Evolutionary conservation across 2,329 filamentous ascomycete species (phyloP), one percentile per base, ranked within the genome.

Genomic region (Penicillium concentricum): DNA sequence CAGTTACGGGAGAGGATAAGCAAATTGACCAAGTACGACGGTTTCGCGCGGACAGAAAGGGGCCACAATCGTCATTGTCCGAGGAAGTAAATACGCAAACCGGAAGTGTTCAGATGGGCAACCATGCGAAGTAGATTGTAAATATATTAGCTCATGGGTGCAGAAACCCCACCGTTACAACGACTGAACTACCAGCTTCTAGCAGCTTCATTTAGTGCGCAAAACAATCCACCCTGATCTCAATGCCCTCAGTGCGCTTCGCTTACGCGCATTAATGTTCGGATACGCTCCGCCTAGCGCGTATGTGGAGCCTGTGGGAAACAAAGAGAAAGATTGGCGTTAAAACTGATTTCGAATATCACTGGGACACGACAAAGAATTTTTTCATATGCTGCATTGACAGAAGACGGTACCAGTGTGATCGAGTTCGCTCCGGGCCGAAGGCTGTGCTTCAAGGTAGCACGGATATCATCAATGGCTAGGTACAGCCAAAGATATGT

Each of bases 401-500:
- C 61, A 0, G 56, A 61, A 5, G 16, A 2, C 10, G 61, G 62
- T 51, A 66, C 43, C 16, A 57, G 2, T 1, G 12, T 4, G n/a
- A 66, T 59, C n/a, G 16, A 32, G 20, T 46, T 34, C 18, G 61
- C 45, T 8, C 37, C n/a, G 7, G 58, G 62, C 5, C 47, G 37
- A 38, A 61, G 47, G 22, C 57, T 61, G 8, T 53, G 1, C 16
- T 51, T 6, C 2, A 64, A 48, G 3, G 41, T 61, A 5, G 35
- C 38, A 3, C 26, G 47, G 9, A 61, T 60, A 12, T 61, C 51
- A 16, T 62, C 54, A 12, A 63, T 56, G 1, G 62, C 59, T 38
- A 66, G 13, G 41, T 63, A 13, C 58, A 66, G 28, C 65, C 56
- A 67, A 5, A 66, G 59, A 55, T 67, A 66, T 1, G 59, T 67